Evolutionary conservation across 75 land plant genomes (phyloP), one percentile per base, ranked within the genome.

Genomic region (Cupressus sempervirens): DNA sequence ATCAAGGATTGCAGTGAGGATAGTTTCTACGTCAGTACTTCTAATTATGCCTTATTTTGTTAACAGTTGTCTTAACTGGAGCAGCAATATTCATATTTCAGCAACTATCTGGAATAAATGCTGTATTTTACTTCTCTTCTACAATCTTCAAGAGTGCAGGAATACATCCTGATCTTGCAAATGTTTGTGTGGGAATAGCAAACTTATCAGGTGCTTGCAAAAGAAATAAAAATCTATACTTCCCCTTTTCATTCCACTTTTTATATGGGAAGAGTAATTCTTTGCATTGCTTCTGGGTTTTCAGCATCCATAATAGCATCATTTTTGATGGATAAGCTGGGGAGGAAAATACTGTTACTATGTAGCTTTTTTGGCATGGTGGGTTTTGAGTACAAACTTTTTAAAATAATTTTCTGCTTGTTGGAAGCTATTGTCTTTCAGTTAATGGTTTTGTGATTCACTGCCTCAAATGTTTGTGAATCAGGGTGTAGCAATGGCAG

Each of bases 91-190:
- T 95, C 88, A 93, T 91, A 85, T 89, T 97, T 84, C 99, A 97
- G 86, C 99, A 97, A 90, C 86, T 97, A 75, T 93, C 98, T 72
- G 99, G 99, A n/a, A 96, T 96, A 91, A 96, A 93, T 91, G 96
- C 98, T 53, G 90, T 97, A 12, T 94, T 97, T 85, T 96, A 94
- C 81, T 97, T 97, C 85, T 97, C 99, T 72, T 94, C 99, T 13
- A 83, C 91, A 58, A 93, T 96, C 46, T 94, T 97, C 81, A 93
- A 85, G 80, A 88, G 80, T 75, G 94, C 94, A 58, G 99, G 99
- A 14, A 90, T 97, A 70, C 91, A 96, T 52, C 90, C 98, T 56
- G 86, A 92, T 68, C 56, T 91, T 70, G 99, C 95, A 40, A 97
- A 94, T 86, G 95, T 93, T 7, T 90, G 90, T 86, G 88, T 97